Evolutionary conservation across 1,284 basidiomycete species (phyloP).

Genomic region (Cutaneotrichosporon dermatis): DNA sequence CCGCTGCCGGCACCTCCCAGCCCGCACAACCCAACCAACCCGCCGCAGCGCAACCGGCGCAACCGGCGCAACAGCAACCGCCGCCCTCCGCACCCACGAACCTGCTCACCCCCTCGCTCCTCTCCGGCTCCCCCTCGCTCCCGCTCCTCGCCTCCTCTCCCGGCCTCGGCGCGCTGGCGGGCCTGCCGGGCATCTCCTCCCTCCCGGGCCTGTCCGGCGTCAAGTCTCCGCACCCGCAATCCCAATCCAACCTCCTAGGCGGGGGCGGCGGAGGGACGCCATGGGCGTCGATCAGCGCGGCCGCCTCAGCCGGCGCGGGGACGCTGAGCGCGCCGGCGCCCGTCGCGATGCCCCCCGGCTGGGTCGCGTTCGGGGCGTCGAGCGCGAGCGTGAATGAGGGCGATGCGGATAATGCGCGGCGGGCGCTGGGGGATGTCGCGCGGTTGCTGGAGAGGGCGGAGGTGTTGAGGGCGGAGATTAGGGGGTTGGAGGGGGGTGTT

Average conservation of each 20-base stretch:
- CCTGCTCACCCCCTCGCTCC: neutral
- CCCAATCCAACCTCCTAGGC: too few relatives aligned
- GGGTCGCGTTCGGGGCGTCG: neutral
- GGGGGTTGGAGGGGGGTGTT: conserved; percentile 1
- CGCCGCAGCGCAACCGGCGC: neutral
- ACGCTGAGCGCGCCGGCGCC: neutral
- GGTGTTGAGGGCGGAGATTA: conserved; percentile 8
- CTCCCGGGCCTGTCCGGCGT: neutral
- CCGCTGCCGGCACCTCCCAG: too few relatives aligned
- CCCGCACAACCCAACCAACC: neutral
- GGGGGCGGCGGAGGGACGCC: neutral
- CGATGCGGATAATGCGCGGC: conserved; percentile 15
- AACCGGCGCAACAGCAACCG: neutral
- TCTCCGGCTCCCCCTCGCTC: neutral
- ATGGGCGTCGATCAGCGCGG: neutral
- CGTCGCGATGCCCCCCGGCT: neutral
- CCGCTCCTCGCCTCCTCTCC: neutral
- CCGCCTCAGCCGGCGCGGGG: neutral
- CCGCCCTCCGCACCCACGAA: too few relatives aligned
- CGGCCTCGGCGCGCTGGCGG: neutral
- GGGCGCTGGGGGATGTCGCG: conserved; percentile 10
- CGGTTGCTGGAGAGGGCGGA: conserved; percentile 18
- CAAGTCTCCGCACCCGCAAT: neutral
- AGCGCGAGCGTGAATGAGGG: neutral
- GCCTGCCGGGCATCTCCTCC: neutral